phyloP scores from a whole-genome alignment of 805 yeast genomes.

The Sungouiozyma intestinalis region DNA sequence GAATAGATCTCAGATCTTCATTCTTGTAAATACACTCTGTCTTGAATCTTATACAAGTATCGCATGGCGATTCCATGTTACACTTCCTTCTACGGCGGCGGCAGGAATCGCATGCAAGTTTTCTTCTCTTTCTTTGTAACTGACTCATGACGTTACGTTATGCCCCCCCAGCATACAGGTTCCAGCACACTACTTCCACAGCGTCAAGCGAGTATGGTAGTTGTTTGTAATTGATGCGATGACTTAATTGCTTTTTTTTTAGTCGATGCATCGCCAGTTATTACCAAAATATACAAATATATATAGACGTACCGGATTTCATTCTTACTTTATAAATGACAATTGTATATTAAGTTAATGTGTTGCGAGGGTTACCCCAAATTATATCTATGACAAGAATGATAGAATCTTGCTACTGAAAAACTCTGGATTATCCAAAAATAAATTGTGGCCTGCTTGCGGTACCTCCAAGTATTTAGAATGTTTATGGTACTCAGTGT shows the following conservation, averaged over 20 bases:
- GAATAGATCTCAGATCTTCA: constrained; percentile 36
- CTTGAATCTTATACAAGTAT: constrained; percentile 33
- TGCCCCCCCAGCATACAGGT: too few relatives aligned
- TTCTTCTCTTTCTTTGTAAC: constrained; percentile 2
- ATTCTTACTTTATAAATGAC: background rate
- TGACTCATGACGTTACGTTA: too few relatives aligned
- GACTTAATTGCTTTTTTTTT: background rate
- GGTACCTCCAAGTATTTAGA: constrained; percentile 17
- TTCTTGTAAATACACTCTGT: constrained; percentile 35
- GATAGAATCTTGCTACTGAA: constrained; percentile 40
- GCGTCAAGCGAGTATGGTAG: too few relatives aligned
- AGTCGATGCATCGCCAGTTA: too few relatives aligned
- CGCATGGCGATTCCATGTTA: constrained; percentile 36
- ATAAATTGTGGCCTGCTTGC: constrained; percentile 67
- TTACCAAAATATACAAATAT: too few relatives aligned
- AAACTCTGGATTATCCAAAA: constrained; percentile 49
- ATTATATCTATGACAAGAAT: too few relatives aligned
- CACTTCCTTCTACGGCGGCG: constrained; percentile 32
- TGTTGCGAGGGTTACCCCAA: too few relatives aligned
- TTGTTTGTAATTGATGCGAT: background rate
- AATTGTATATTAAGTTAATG: too few relatives aligned
- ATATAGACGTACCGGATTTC: too few relatives aligned
- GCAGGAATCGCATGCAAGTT: constrained; percentile 16
- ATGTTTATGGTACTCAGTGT: constrained; percentile 5
- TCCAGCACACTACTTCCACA: too few relatives aligned